Evolutionary conservation across 148 eudicot species (phyloP).

Genomic region (Chenopodium quinoa): DNA sequence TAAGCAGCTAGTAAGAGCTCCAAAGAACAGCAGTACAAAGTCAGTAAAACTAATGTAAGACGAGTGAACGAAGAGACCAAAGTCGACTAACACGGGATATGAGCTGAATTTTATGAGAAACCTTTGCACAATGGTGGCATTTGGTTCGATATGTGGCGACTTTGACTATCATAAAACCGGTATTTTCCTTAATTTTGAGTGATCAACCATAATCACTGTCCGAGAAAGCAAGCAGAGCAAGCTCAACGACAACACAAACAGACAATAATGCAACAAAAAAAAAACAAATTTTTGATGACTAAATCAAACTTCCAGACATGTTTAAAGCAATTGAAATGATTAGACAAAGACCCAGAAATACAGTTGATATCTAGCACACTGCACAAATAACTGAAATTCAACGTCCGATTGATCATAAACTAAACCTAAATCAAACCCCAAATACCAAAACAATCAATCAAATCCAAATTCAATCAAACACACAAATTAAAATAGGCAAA

Average conservation of each 20-base stretch:
- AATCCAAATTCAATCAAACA: background rate
- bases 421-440: slow-evolving; percentile 6
- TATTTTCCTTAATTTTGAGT: background rate
- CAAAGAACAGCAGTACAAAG: background rate
- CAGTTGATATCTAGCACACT: slow-evolving; percentile 1
- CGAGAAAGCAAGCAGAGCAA: background rate
- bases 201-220: background rate
- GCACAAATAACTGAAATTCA: slow-evolving; percentile 10
- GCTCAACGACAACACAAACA: background rate
- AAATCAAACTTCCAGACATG: background rate
- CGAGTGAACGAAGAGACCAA: background rate
- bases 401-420: slow-evolving; percentile 1
- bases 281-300: background rate
- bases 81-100: background rate
- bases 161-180: background rate
- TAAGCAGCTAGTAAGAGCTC: background rate
- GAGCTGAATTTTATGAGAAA: background rate
- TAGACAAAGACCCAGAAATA: background rate
- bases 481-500: slow-evolving; percentile 24
- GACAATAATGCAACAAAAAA: background rate
- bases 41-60: background rate
- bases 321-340: background rate
- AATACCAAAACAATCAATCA: slow-evolving; percentile 2
- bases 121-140: background rate
- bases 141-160: background rate